Evolutionary conservation across 768 basidiomycete species (phyloP), one percentile per base, ranked within the genome.

Genomic region (Serendipita vermifera): DNA sequence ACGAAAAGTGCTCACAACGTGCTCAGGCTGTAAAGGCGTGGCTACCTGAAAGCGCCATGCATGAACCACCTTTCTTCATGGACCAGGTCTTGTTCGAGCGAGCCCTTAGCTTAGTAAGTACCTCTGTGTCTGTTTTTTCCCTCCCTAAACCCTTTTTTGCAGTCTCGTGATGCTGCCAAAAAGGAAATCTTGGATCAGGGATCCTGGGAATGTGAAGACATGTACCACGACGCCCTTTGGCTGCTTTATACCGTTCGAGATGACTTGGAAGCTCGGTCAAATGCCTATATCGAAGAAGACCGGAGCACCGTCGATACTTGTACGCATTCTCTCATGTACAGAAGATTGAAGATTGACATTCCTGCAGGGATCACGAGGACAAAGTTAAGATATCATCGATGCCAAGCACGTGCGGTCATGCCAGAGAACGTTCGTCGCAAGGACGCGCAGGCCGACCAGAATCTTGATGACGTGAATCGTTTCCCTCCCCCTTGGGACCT

Each of bases 211-310:
- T 93, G 91, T 67, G 90, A 96, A 73, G 86, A 85, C 66, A 73
- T 94, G 33, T 99, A 98, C 69, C 93, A 97, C 64, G 90, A 90
- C 63, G 89, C 90, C 0, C 68, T 98, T 5, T 96, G 91, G 90
- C 87, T 92, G 65, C 74, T 98, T 29, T 88, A 92, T 61, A 86
- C 91, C 0, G 74, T 98, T 5, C 84, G 92, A 65, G 96, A 98
- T 65, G 87, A 94, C 63, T 73, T 90, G 1, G 66, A 86, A 59
- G 85, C 89, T 66, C 78, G 75, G 6, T 85, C 82, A 13, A 90
- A 88, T 64, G 86, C 88, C 2, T 89, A 83, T 68, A 77, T 82
- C 77, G 85, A 87, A 54, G 87, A 90, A 62, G 88, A 90, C 63
- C 76, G 82, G 29, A 76, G 78, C 36, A 87, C 85, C 3, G 87